These are phyloP conservation scores for Candida chauliodis DNA, from an alignment of 805 yeast species.

Conservation along the genomic window DNA sequence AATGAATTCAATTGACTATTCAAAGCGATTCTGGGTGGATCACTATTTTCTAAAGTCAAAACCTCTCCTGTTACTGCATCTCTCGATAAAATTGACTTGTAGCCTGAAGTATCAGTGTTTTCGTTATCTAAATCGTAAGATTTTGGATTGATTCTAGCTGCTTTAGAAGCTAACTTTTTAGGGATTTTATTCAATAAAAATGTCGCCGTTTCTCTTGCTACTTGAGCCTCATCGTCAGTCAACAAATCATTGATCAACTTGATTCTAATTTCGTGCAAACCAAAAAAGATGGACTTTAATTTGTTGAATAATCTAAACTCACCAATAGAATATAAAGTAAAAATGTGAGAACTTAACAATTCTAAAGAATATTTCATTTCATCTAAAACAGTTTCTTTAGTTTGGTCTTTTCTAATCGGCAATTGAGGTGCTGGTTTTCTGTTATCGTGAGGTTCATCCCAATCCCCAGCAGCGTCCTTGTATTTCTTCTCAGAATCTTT, in stretches of 20 bases:
- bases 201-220: slow-evolving; percentile 50
- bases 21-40: slow-evolving; percentile 59
- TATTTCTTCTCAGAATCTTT: slow-evolving; percentile 27
- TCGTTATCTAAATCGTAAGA: slow-evolving; percentile 38
- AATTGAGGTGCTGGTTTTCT: slow-evolving; percentile 43
- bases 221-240: slow-evolving; percentile 49
- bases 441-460: slow-evolving; percentile 13
- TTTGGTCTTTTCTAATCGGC: slow-evolving; percentile 33
- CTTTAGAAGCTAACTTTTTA: slow-evolving; percentile 49
- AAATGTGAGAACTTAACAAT: slow-evolving; percentile 60
- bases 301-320: slow-evolving; percentile 62
- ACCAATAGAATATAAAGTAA: slow-evolving; percentile 66
- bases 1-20: slow-evolving; percentile 70
- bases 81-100: slow-evolving; percentile 65
- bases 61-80: slow-evolving; percentile 57
- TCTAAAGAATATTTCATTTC: slow-evolving; percentile 59
- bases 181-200: slow-evolving; percentile 55
- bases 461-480: slow-evolving; percentile 17
- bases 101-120: slow-evolving; percentile 56
- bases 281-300: slow-evolving; percentile 49
- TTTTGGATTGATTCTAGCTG: slow-evolving; percentile 37
- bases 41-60: slow-evolving; percentile 35
- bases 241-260: slow-evolving; percentile 48
- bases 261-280: slow-evolving; percentile 56
- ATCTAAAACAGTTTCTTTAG: slow-evolving; percentile 25